Percentiles rank a stretch among this genome's conserved stretches.
These are phyloP conservation scores for Penicillium frequentans DNA, from an alignment of 2,329 filamentous ascomycete species.

Conservation along the genomic window DNA sequence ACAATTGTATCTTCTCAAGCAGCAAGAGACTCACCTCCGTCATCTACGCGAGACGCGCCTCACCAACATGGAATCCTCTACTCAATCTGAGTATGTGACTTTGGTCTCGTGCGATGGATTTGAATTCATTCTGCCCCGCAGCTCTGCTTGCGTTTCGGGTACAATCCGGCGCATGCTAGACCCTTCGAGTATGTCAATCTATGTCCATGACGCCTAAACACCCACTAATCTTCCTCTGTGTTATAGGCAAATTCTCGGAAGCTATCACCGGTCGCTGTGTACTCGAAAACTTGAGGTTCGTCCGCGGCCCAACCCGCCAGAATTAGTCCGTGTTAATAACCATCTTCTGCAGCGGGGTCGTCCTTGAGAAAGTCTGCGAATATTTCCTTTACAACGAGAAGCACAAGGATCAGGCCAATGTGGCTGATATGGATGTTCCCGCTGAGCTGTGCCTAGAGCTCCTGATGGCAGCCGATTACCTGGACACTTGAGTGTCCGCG, in stretches of 20 bases:
- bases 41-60: slow-evolving; percentile 13
- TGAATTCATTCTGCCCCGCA: slow-evolving; percentile 63
- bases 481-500: slow-evolving; percentile 45
- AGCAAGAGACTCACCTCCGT: neutral
- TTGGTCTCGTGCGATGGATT: slow-evolving; percentile 65
- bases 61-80: slow-evolving; percentile 6
- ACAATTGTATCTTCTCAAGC: neutral
- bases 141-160: slow-evolving; percentile 60
- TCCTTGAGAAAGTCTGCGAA: slow-evolving; percentile 69
- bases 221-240: neutral
- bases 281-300: slow-evolving; percentile 61
- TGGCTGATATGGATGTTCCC: slow-evolving; percentile 67
- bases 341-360: slow-evolving; percentile 50
- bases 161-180: slow-evolving; percentile 66
- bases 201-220: neutral
- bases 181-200: slow-evolving; percentile 53
- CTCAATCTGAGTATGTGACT: slow-evolving; percentile 57
- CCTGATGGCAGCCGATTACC: slow-evolving; percentile 66
- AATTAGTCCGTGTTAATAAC: neutral
- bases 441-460: slow-evolving; percentile 65
- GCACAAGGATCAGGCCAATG: slow-evolving; percentile 59
- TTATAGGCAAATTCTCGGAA: slow-evolving; percentile 61
- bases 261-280: slow-evolving; percentile 57
- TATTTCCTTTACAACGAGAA: slow-evolving; percentile 70
- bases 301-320: neutral